These are phyloP conservation scores for Hygrophila difformis DNA, from an alignment of 257 asterid genomes.

Conservation along the genomic window DNA sequence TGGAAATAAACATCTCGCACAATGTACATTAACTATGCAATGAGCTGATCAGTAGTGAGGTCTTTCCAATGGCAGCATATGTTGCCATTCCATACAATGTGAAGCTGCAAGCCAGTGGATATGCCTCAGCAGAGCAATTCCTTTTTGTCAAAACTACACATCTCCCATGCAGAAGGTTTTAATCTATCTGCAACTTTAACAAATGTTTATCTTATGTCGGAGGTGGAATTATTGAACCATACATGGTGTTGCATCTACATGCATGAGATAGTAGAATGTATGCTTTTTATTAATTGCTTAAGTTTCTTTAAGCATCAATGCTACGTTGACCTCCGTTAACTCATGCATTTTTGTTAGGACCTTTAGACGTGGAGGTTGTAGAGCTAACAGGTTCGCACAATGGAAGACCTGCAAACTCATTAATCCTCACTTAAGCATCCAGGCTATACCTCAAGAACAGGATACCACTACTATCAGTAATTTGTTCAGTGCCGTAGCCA, in stretches of 20 bases:
- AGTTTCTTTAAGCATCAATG: not conserved
- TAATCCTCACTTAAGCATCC: conserved; percentile 20
- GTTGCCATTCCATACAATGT: conserved; percentile 33
- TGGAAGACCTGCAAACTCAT: conserved; percentile 26
- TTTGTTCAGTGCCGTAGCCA: conserved; percentile 49
- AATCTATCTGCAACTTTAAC: conserved; percentile 4
- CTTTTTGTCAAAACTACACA: conserved; percentile 22
- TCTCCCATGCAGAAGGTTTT: conserved; percentile 37
- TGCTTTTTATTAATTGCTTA: not conserved
- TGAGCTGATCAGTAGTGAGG: conserved; percentile 28
- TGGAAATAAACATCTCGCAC: conserved; percentile 19
- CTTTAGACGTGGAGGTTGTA: conserved; percentile 19
- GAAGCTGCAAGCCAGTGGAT: conserved; percentile 41
- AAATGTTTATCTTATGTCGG: not conserved
- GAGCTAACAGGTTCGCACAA: conserved; percentile 15
- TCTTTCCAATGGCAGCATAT: conserved; percentile 44
- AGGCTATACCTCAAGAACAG: conserved; percentile 18
- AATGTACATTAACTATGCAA: conserved; percentile 19
- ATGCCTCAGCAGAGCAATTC: conserved; percentile 21
- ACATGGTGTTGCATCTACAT: conserved; percentile 4
- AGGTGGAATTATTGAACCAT: too few relatives aligned
- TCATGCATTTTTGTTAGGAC: conserved; percentile 26
- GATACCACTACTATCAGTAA: conserved; percentile 28
- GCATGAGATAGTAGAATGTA: not conserved
- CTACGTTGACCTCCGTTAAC: conserved; percentile 3